These are phyloP conservation scores for Gossypium arboreum DNA, from an alignment of 345 rosid genomes.

Conservation along the genomic window DNA sequence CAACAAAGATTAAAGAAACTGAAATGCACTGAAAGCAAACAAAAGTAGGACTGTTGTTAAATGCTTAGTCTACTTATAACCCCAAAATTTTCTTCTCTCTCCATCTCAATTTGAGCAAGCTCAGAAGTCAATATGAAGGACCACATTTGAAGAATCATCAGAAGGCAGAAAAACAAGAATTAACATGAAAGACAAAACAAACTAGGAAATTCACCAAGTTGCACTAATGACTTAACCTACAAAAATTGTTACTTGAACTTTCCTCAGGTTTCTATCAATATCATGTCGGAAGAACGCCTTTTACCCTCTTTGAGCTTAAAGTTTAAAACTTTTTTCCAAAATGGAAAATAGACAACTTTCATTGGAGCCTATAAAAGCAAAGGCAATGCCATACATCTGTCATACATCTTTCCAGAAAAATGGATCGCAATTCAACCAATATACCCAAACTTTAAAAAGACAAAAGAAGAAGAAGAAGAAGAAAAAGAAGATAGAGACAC, in stretches of 20 bases:
- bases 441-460: not conserved
- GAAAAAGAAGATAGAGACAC: not conserved
- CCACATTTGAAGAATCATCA: not conserved
- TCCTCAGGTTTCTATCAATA: not conserved
- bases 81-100: not conserved
- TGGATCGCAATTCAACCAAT: not conserved
- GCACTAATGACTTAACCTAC: not conserved
- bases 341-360: not conserved
- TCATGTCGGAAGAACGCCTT: not conserved
- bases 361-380: not conserved
- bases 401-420: not conserved
- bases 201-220: not conserved
- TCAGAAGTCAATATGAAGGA: not conserved
- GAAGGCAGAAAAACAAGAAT: not conserved
- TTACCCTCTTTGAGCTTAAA: not conserved
- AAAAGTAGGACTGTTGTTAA: not conserved
- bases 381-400: not conserved
- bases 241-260: not conserved
- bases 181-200: not conserved
- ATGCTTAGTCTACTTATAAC: not conserved
- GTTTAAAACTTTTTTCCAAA: not conserved
- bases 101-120: not conserved
- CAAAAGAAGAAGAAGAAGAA: not conserved
- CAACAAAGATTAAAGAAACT: not conserved
- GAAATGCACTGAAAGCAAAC: not conserved